Evolutionary conservation across 2,329 filamentous ascomycete species (phyloP), one percentile per base, ranked within the genome.

Genomic region (Tolypocladium inflatum): DNA sequence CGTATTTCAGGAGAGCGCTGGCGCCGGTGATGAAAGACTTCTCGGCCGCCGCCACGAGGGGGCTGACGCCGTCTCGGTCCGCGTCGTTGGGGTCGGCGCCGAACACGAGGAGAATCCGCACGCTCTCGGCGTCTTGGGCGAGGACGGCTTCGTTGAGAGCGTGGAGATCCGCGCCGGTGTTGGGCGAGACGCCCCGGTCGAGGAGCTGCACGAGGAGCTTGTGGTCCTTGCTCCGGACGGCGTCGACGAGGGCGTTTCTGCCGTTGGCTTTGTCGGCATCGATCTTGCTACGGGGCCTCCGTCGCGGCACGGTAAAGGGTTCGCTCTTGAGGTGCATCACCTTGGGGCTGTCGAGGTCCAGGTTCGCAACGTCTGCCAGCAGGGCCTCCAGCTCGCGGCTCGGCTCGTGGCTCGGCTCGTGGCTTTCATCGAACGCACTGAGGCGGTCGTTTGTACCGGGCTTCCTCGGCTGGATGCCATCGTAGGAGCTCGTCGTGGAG

Each of bases 1-100:
- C 83, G 60, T 88, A 87, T 70, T 87, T 86, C 62, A 86, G 76
- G 5, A 89, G 76, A 55, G 81, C 72, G 37, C 80, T 79, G 0
- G 84, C 82, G 3, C 79, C 83, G 26, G 82, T 80, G 45, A 81
- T 67, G 65, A 82, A 84, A 0, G 75, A 77, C 60, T 76, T 77
- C 63, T 80, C 81, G 3, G 78, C 79, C 0, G 76, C 78, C 19
- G 70, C 77, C 55, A 74, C 74, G 2, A 86, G 73, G 2, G 83
- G 82, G 0, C 79, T 81, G 39, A 78, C 65, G 30, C 79, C 78
- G 21, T 78, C 71, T 33, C 69, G 71, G 62, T 83, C 80, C 0
- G 73, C 59, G 2, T 71, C 69, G 63, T 86, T 84, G n/a, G 81
- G 76, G 56, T 84, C 77, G 1, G 80, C 81, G 0, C 82, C 80